Base-by-base conservation (phyloP, 169 alveolate genomes). In the Cryptosporidium ubiquitum region DNA sequence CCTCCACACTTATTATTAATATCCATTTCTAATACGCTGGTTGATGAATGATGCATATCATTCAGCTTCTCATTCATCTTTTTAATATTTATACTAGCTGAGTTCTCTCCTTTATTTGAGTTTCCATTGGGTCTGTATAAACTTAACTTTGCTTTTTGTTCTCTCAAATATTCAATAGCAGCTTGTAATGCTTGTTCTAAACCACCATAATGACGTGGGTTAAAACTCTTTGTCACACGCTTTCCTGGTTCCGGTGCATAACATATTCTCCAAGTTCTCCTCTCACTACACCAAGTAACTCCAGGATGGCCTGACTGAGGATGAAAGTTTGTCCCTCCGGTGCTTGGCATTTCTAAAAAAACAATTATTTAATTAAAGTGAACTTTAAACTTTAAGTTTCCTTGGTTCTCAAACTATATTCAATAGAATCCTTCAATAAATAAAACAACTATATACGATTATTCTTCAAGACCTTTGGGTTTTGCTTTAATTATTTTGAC, bases 261-360 rank as follows among this genome's bases (percentile, higher is more conserved):
- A 74, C 86, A 74, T 35, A 74, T 74, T 35, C 86, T 74, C 86
- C 86, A 74, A 12, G 86, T 74, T 57, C 86, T 74, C 40, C 86
- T 74, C n/a, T 74, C 86, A 57, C 86, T 74, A 20, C 86, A 74
- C 86, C 86, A 74, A 55, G 86, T 74, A 55, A 74, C 86, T 35
- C 86, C 86, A 20, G 86, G 86, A 74, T 74, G 86, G 12, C 86
- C 86, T 10, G 86, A 74, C 57, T 74, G 86, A 74, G 86, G 86
- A 60, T 74, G 86, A 74, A 74, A 74, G 64, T 70, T 70, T 31
- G 86, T 37, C 7, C 64, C 57, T 9, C 73, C 55, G 16, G 73
- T 37, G 55, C 71, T 52, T 57, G 86, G 71, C 86, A 74, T 74
- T 74, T 74, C 71, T 74, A 69, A 16, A 35, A 49, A 47, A 47